phyloP scores from a whole-genome alignment of 2,329 filamentous ascomycete species.

The Arthrinium phaeospermum region DNA sequence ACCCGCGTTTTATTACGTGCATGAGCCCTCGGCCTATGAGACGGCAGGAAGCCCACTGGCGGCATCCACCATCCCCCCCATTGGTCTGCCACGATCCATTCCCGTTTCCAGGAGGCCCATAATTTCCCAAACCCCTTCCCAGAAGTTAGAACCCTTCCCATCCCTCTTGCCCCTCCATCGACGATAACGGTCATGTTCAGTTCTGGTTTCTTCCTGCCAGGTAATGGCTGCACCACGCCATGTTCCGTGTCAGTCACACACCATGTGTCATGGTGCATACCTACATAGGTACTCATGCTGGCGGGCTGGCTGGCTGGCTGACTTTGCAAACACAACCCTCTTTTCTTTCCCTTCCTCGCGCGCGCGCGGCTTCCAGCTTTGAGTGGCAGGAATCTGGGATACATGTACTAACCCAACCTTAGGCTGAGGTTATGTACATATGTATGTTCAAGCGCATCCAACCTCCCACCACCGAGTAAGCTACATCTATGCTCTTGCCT shows the following conservation, averaged over 20 bases:
- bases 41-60: neutral
- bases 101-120: neutral
- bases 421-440: neutral
- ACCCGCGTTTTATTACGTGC: slow-evolving; percentile 24
- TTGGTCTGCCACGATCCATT: slow-evolving; percentile 20
- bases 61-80: neutral
- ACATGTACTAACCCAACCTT: neutral
- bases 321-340: neutral
- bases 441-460: neutral
- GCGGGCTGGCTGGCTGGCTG: neutral
- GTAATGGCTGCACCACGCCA: neutral
- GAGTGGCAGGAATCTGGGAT: neutral
- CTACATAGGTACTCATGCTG: neutral
- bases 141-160: no score
- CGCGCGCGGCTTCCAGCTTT: neutral
- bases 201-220: neutral
- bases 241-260: neutral
- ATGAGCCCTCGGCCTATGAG: slow-evolving; percentile 19
- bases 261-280: neutral
- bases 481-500: neutral
- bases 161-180: neutral
- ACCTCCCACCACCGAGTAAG: neutral
- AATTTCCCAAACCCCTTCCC: slow-evolving; percentile 6
- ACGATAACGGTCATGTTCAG: slow-evolving; percentile 4
- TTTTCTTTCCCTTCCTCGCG: neutral